Base-by-base conservation (phyloP, 108 stramenopile genomes). In the Pinguiococcus pyrenoidosus region DNA sequence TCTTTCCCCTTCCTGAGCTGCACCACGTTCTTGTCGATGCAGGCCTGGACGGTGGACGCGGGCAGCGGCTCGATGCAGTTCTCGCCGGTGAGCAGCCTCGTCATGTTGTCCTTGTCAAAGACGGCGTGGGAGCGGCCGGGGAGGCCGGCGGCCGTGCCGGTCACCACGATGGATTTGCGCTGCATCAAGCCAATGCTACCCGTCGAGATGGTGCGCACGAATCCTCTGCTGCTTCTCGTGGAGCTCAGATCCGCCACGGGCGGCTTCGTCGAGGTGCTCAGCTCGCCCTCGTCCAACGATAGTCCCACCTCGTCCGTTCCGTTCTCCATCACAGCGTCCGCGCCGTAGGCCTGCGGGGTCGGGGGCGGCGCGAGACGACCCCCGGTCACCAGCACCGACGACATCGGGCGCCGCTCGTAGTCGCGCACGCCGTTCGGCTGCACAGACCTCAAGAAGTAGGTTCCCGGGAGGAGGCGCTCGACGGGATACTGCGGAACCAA, bases 11-110 rank as follows among this genome's bases (percentile, higher is more conserved):
- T 87, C 60, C 69, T 75, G 8, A 85, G 32, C 44, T 84, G 82
- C 3, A 87, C 86, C 4, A 94, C 83, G 56, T 89, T 89, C 74
- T 89, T 89, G 51, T 89, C 87, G 28, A 91, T 37, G 81, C 91
- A 72, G 9, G 74, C 80, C 62, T 69, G 62, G 37, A 71, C 79
- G 10, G 58, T 51, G 6, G 57, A 52, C 27, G 58, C 80, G 51
- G 71, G 68, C 24, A 94, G 59, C 6, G 72, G 68, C 29, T 71
- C 38, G 51, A 94, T 85, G 59, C 82, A 85, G 21, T 72, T 64
- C 51, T 86, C 74, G 2, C 86, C 92, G 5, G 59, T 53, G 37
- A 88, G 62, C 37, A 89, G 56, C 38, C 74, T 71, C 27, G 73
- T 67, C 51, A 87, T 36, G 59, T 90, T 89, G 48, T 75, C 69